phyloP scores from a whole-genome alignment of 768 basidiomycete species.

The Naganishia vaughanmartiniae region DNA sequence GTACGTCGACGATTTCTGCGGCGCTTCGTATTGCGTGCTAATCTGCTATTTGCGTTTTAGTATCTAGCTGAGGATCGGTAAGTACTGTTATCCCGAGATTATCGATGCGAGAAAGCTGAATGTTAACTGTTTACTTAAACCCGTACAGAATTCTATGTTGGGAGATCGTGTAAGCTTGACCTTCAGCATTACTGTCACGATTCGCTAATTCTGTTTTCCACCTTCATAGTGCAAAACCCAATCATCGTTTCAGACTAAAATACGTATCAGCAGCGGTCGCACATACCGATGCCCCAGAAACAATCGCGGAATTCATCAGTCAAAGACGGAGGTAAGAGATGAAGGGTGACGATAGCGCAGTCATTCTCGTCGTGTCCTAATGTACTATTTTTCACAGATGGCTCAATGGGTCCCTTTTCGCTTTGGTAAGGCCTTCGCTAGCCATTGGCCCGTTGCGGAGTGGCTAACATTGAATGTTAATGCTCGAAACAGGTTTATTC shows the following conservation, averaged over 20 bases:
- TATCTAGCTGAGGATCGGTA: slow-evolving; percentile 51
- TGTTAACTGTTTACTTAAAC: not conserved
- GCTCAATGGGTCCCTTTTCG: slow-evolving; percentile 82
- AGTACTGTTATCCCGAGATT: not conserved
- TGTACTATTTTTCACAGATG: slow-evolving; percentile 41
- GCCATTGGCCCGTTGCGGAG: not conserved
- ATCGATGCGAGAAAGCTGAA: no score
- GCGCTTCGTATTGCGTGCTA: not conserved
- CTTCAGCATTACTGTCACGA: not conserved
- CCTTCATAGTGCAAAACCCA: slow-evolving; percentile 43
- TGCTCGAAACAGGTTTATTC: slow-evolving; percentile 68
- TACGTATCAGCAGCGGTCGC: slow-evolving; percentile 71
- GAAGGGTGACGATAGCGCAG: not conserved
- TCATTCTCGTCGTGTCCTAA: slow-evolving; percentile 56
- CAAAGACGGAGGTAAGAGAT: slow-evolving; percentile 76
- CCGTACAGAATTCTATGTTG: slow-evolving; percentile 45
- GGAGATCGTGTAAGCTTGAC: slow-evolving; percentile 47
- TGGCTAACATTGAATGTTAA: not conserved
- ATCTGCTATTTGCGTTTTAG: slow-evolving; percentile 12
- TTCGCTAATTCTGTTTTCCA: not conserved
- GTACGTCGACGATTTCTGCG: not conserved
- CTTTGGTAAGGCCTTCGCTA: slow-evolving; percentile 56
- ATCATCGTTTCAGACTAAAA: slow-evolving; percentile 48
- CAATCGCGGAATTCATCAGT: slow-evolving; percentile 85
- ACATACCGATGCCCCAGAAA: slow-evolving; percentile 90